Conservation (phyloP, 2,329 filamentous ascomycete species). For the Trichothecium sympodiale region DNA sequence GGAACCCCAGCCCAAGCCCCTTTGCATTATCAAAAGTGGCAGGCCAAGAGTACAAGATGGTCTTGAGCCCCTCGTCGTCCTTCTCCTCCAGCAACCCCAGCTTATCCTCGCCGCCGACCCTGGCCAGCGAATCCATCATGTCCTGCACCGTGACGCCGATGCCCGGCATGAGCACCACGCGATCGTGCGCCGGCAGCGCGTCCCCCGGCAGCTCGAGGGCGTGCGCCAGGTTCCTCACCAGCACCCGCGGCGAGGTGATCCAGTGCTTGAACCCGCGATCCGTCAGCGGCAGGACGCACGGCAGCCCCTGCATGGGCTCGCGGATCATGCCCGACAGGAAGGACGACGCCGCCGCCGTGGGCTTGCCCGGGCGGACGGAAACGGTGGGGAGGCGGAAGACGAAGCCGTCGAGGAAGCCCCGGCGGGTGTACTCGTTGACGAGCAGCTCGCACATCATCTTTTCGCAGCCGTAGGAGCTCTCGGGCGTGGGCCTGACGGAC, state of each 20-base stretch:
- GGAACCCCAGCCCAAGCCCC: slow-evolving; percentile 39
- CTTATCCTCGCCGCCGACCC: slow-evolving; percentile 31
- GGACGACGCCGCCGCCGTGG: slow-evolving; percentile 46
- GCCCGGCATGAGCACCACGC: slow-evolving; percentile 32
- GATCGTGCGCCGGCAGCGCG: slow-evolving; percentile 5
- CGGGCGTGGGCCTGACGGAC: slow-evolving; percentile 37
- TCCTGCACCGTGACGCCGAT: slow-evolving; percentile 35
- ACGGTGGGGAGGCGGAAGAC: slow-evolving; percentile 49
- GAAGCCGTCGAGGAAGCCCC: slow-evolving; percentile 45
- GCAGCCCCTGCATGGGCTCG: slow-evolving; percentile 33
- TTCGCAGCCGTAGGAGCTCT: slow-evolving; percentile 48
- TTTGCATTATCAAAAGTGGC: slow-evolving; percentile 32
- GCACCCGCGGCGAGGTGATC: slow-evolving; percentile 34
- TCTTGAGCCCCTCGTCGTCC: slow-evolving; percentile 31
- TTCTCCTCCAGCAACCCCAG: slow-evolving; percentile 29
- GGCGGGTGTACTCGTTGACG: slow-evolving; percentile 25
- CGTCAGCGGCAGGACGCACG: slow-evolving; percentile 32
- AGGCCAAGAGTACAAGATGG: slow-evolving; percentile 40
- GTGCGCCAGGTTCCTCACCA: slow-evolving; percentile 31
- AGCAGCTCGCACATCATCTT: slow-evolving; percentile 48
- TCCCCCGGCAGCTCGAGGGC: slow-evolving; percentile 12
- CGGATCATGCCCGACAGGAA: slow-evolving; percentile 50
- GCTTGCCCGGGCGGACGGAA: slow-evolving; percentile 47
- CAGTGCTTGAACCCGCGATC: slow-evolving; percentile 30
- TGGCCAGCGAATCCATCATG: slow-evolving; percentile 34